A percentile compares a stretch with the other conserved stretches of the same genome.
Conservation (phyloP, 495 filamentous ascomycete species). For the Neurospora sp. region DNA sequence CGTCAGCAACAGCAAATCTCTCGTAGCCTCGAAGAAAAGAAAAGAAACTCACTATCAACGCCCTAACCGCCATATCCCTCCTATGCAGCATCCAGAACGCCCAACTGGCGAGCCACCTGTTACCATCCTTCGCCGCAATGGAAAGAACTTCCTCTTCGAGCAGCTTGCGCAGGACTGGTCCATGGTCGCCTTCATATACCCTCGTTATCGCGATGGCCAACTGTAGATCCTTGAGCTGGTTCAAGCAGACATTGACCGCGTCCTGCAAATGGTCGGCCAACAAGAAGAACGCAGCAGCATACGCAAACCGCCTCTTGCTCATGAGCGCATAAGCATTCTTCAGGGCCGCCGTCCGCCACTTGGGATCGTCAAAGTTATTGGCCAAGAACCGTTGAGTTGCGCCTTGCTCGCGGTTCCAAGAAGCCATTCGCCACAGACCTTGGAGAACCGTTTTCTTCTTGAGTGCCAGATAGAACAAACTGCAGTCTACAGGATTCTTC, state of each 20-base stretch:
- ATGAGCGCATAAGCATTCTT: constrained; percentile 98
- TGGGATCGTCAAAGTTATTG: constrained; percentile 77
- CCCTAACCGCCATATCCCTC: constrained; percentile 75
- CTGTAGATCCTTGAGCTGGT: constrained; percentile 77
- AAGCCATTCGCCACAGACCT: constrained; percentile 92
- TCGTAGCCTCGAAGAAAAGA: neutral
- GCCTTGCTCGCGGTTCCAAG: constrained; percentile 77
- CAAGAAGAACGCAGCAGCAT: constrained; percentile 93
- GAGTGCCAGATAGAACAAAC: constrained; percentile 82
- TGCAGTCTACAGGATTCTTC: constrained; percentile 91
- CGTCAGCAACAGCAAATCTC: constrained; percentile 8
- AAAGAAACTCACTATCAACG: constrained; percentile 50
- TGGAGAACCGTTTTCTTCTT: constrained; percentile 85
- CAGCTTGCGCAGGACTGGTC: constrained; percentile 60
- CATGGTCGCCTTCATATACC: constrained; percentile 80
- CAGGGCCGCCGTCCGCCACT: constrained; percentile 82
- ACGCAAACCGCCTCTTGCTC: constrained; percentile 85
- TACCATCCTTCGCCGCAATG: constrained; percentile 67
- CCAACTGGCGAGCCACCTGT: constrained; percentile 94
- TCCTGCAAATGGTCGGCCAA: constrained; percentile 78
- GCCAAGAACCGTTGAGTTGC: constrained; percentile 66
- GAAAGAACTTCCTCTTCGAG: constrained; percentile 72
- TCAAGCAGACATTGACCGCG: constrained; percentile 73
- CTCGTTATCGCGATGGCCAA: constrained; percentile 85
- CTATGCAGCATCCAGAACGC: constrained; percentile 86